A percentile compares a stretch with the other conserved stretches of the same genome.
These are phyloP conservation scores for Sabuloglossum arenarium DNA, from an alignment of 495 filamentous ascomycete species.

Conservation along the genomic window DNA sequence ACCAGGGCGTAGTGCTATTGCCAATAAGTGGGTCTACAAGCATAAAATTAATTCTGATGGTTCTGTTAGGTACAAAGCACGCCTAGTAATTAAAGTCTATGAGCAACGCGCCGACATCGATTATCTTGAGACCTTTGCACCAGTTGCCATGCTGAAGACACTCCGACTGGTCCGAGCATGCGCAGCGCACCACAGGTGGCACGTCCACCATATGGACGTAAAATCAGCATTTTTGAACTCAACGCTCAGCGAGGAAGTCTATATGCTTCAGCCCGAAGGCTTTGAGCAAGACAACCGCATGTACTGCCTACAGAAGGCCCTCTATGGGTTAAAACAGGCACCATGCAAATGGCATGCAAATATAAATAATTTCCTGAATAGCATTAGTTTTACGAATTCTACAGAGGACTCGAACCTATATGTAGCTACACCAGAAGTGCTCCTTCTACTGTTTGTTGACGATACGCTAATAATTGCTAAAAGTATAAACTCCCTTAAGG, in stretches of 20 bases:
- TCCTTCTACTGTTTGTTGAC: neutral
- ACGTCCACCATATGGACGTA: no score
- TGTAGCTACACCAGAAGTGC: neutral
- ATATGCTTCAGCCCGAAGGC: slow-evolving; percentile 10
- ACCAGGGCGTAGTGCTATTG: no score
- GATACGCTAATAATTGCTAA: neutral
- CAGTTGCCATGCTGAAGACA: no score
- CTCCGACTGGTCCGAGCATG: no score
- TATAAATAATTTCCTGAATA: neutral
- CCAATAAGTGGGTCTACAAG: no score
- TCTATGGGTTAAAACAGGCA: slow-evolving; percentile 12
- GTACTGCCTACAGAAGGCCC: slow-evolving; percentile 11
- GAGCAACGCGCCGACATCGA: no score
- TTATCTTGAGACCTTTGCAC: no score
- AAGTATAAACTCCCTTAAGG: neutral
- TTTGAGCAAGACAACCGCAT: slow-evolving; percentile 7
- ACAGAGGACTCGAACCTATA: neutral
- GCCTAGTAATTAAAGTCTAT: no score
- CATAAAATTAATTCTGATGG: no score
- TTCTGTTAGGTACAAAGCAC: no score
- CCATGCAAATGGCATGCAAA: slow-evolving; percentile 6
- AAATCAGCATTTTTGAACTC: slow-evolving; percentile 14
- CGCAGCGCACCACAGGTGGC: no score
- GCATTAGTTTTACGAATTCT: neutral
- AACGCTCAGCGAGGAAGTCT: slow-evolving; percentile 10